A percentile compares a stretch with the other conserved stretches of the same genome.
Conservation (phyloP, 495 filamentous ascomycete species). For the Trichoderma virens region DNA sequence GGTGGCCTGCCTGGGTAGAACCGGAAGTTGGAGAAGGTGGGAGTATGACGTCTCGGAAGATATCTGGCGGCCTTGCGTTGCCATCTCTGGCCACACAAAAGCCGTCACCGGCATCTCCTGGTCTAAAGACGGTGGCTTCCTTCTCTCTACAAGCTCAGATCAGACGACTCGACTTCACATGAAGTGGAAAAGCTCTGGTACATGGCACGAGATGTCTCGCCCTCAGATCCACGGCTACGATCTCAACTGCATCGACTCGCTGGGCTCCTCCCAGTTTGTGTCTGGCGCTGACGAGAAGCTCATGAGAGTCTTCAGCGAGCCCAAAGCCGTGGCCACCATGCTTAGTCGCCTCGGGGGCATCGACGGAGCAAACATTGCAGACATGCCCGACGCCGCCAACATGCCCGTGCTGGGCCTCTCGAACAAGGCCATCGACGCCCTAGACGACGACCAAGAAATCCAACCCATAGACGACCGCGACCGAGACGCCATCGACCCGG, state of each 20-base stretch:
- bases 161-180: conserved; percentile 92
- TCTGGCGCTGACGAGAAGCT: conserved; percentile 98
- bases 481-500: conserved; percentile 34
- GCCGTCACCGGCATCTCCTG: conserved; percentile 74
- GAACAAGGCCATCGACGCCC: conserved; percentile 76
- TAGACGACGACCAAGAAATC: conserved; percentile 41
- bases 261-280: conserved; percentile 67
- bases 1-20: conserved; percentile 77
- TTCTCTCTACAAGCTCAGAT: conserved; percentile 83
- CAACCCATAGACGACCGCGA: conserved; percentile 33
- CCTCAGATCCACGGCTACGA: conserved; percentile 99
- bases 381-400: conserved; percentile 77
- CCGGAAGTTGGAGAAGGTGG: conserved; percentile 92
- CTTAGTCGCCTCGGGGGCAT: conserved; percentile 63
- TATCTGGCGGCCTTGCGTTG: conserved; percentile 70
- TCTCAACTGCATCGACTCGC: conserved; percentile 80
- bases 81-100: conserved; percentile 76
- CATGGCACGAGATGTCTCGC: conserved; percentile 93
- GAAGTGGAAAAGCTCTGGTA: conserved; percentile 54
- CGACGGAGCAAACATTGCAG: conserved; percentile 26
- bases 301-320: conserved; percentile 87
- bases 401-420: conserved; percentile 93
- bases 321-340: conserved; percentile 69
- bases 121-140: conserved; percentile 73
- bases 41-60: conserved; percentile 32